A percentile compares a stretch with the other conserved stretches of the same genome.
These are phyloP conservation scores for Coprinopsis cinerea DNA, from an alignment of 768 basidiomycete species.

Conservation along the genomic window DNA sequence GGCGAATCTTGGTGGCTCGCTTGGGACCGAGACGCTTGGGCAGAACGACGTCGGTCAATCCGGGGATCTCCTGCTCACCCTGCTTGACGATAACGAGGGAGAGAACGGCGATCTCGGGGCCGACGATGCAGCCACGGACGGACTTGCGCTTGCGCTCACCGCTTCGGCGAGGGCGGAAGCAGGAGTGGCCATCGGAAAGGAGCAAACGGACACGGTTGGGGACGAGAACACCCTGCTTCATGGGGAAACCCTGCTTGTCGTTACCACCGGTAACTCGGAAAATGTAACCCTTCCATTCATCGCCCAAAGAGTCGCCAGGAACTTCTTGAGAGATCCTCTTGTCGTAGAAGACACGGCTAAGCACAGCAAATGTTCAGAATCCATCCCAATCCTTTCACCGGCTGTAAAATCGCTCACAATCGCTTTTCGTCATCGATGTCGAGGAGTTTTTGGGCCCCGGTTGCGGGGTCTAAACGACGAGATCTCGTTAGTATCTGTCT, in stretches of 20 bases:
- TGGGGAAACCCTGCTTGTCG: slow-evolving; percentile 98
- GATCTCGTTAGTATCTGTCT: slow-evolving; percentile 11
- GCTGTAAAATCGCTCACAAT: slow-evolving; percentile 43
- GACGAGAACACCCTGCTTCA: slow-evolving; percentile 98
- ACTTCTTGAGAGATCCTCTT: slow-evolving; percentile 97
- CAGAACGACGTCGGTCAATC: slow-evolving; percentile 85
- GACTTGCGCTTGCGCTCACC: slow-evolving; percentile 99
- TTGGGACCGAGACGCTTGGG: slow-evolving; percentile 97
- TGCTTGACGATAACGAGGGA: slow-evolving; percentile 94
- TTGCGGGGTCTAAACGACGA: slow-evolving; percentile 81
- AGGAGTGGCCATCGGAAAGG: slow-evolving; percentile 94
- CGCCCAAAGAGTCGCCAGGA: slow-evolving; percentile 81
- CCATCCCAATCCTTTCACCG: not conserved
- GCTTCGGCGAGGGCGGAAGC: slow-evolving; percentile 86
- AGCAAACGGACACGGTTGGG: slow-evolving; percentile 92
- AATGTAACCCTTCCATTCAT: slow-evolving; percentile 96
- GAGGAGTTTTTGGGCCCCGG: slow-evolving; percentile 94
- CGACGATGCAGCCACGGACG: slow-evolving; percentile 97
- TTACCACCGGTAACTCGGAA: slow-evolving; percentile 97
- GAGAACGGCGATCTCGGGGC: slow-evolving; percentile 92
- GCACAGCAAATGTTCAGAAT: not conserved
- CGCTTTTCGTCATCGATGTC: slow-evolving; percentile 90
- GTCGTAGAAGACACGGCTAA: slow-evolving; percentile 91
- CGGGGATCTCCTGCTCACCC: slow-evolving; percentile 85
- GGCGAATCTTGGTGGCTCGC: slow-evolving; percentile 94